Conservation (phyloP, 1,139 yeast genomes). For the Suhomyces bolitotheri region DNA sequence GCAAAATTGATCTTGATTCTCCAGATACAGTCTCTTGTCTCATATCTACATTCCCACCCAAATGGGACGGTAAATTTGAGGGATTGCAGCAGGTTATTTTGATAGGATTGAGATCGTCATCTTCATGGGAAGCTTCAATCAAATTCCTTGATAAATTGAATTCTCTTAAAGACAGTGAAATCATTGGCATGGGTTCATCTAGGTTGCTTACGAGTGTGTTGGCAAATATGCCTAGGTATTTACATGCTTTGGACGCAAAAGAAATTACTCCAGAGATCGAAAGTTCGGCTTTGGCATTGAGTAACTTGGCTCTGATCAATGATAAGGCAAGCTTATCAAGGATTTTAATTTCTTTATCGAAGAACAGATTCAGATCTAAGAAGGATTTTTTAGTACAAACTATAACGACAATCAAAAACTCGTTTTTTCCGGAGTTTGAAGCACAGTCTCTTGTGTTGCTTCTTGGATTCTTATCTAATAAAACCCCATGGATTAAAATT, state of each 20-base stretch:
- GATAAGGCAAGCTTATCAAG: constrained; percentile 65
- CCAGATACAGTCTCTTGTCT: constrained; percentile 83
- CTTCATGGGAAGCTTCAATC: constrained; percentile 77
- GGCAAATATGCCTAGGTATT: constrained; percentile 79
- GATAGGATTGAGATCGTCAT: constrained; percentile 80
- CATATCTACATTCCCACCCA: constrained; percentile 85
- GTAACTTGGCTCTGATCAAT: constrained; percentile 59
- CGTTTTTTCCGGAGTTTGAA: constrained; percentile 74
- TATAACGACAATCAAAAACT: constrained; percentile 61
- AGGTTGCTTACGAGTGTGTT: constrained; percentile 71
- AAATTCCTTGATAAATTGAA: constrained; percentile 73
- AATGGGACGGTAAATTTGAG: constrained; percentile 93
- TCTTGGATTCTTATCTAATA: constrained; percentile 77
- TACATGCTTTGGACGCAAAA: constrained; percentile 71
- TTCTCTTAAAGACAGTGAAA: constrained; percentile 66
- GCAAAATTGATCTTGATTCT: constrained; percentile 84
- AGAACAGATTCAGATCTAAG: constrained; percentile 79
- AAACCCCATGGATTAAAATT: constrained; percentile 70
- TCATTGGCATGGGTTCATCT: constrained; percentile 72
- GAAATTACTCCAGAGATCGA: constrained; percentile 52
- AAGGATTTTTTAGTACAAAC: constrained; percentile 85
- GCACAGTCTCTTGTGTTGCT: constrained; percentile 74
- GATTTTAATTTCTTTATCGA: constrained; percentile 73
- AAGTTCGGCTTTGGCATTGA: constrained; percentile 59
- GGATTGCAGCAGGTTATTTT: constrained; percentile 80